These are phyloP conservation scores for Leishmania mexicana DNA, from an alignment of 208 protist genomes.

Conservation along the genomic window DNA sequence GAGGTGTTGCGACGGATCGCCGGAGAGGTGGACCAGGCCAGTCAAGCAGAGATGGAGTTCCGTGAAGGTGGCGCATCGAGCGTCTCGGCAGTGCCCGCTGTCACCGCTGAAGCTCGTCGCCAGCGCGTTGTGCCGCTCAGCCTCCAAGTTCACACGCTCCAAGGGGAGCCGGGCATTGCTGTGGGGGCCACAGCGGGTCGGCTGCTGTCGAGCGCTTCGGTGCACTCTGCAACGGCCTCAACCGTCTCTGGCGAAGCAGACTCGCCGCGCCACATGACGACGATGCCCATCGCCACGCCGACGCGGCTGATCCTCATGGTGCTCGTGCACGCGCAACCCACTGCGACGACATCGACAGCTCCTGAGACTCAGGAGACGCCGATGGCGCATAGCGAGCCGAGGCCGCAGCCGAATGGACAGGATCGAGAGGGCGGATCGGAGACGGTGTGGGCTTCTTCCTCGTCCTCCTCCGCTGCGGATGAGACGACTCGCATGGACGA, in stretches of 20 bases:
- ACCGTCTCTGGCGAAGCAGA: constrained; percentile 15
- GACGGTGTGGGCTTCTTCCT: not conserved
- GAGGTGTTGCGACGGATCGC: constrained; percentile 24
- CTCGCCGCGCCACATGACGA: constrained; percentile 4
- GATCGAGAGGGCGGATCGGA: not conserved
- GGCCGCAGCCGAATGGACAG: not conserved
- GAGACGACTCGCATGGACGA: constrained; percentile 4
- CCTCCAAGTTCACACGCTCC: constrained; percentile 27
- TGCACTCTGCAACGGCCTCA: constrained; percentile 9
- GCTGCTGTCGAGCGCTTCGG: not conserved
- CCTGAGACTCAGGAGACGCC: not conserved
- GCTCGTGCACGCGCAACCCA: constrained; percentile 20
- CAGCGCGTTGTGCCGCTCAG: constrained; percentile 26
- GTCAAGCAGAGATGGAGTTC: not conserved
- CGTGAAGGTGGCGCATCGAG: not conserved
- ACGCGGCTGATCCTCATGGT: constrained; percentile 28
- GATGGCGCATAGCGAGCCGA: not conserved
- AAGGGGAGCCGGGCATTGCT: constrained; percentile 2
- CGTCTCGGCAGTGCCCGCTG: not conserved
- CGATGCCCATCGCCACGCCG: constrained; percentile 3
- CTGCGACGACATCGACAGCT: not conserved
- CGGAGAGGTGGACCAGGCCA: constrained; percentile 8
- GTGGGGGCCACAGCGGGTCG: not conserved
- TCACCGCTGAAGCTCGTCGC: not conserved
- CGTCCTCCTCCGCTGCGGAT: not conserved